Base-by-base conservation (phyloP, 495 filamentous ascomycete species). In the Penicillium riverlandense region DNA sequence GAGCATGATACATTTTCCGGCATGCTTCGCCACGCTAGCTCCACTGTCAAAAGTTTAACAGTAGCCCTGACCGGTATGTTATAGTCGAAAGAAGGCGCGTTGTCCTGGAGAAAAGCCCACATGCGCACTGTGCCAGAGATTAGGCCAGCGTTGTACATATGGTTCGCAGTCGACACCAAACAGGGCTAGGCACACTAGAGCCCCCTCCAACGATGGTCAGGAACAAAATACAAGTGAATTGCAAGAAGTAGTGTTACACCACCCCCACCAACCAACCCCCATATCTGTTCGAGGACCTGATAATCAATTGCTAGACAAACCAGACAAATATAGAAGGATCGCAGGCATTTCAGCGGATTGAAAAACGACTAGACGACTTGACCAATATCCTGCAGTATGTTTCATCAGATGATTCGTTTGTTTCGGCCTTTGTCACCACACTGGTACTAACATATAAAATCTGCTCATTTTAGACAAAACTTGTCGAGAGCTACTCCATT, bases 81-180 rank as follows among this genome's bases (percentile, higher is more conserved):
- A 15, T 35, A 66, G 65, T 40, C 54, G 65, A 37, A 67, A 69
- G 38, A 69, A 69, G 45, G 63, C 63, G 11, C 61, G 65, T n/a
- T 69, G 65, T 41, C 65, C 65, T 7, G 65, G 65, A 13, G 65
- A 69, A 40, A 65, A 61, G 35, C 65, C 65, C 4, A 42, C 43
- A 31, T 69, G 65, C 35, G 66, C 65, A 28, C 43, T 62, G n/a
- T 69, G 65, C 30, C 46, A 59, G 29, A 52, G 65, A 28, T 37
- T 69, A 36, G 58, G 62, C 4, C 63, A 69, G 45, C 31, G 33
- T 4, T 69, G 65, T 40, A 37, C 45, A n/a, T 70, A 69, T 33
- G 63, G 36, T 12, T 10, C 47, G n/a, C 53, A 55, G 44, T 37
- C 46, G 10, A 2, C 44, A 0, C 29, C 35, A 16, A 44, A 11